These are phyloP conservation scores for Alectoria sarmentosa DNA, from an alignment of 495 filamentous ascomycete genomes.

Conservation along the genomic window DNA sequence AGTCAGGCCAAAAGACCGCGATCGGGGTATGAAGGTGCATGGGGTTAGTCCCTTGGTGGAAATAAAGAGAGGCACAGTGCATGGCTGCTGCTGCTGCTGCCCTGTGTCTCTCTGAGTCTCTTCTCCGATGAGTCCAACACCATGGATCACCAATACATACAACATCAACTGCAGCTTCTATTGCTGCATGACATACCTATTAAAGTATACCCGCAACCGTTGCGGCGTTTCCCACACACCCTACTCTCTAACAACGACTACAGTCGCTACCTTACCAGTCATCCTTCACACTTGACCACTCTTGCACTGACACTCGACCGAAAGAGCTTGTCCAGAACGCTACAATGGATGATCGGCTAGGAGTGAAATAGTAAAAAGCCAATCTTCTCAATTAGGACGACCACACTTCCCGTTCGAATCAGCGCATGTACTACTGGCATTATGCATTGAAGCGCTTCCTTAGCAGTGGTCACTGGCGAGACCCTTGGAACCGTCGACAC, in stretches of 20 bases:
- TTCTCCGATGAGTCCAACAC: too few relatives aligned
- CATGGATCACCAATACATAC: too few relatives aligned
- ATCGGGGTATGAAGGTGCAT: not conserved
- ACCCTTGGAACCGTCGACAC: not conserved
- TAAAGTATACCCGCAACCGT: not conserved
- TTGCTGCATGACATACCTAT: not conserved
- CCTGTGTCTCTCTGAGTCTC: too few relatives aligned
- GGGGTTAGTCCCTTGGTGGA: not conserved
- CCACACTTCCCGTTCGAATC: not conserved
- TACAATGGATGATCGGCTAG: not conserved
- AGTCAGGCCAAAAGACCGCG: not conserved
- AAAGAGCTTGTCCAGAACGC: not conserved
- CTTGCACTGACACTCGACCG: not conserved
- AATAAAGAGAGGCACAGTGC: not conserved
- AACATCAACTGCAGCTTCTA: too few relatives aligned
- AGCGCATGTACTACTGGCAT: not conserved
- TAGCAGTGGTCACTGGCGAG: not conserved
- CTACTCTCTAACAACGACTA: not conserved
- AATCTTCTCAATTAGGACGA: not conserved
- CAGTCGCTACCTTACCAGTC: too few relatives aligned
- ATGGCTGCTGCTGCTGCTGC: not conserved
- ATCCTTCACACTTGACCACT: too few relatives aligned
- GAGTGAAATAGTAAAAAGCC: not conserved
- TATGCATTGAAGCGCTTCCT: not conserved
- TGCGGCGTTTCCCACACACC: not conserved